Evolutionary conservation across 1,284 basidiomycete species (phyloP).

Genomic region (Pseudozyma hubeiensis): DNA sequence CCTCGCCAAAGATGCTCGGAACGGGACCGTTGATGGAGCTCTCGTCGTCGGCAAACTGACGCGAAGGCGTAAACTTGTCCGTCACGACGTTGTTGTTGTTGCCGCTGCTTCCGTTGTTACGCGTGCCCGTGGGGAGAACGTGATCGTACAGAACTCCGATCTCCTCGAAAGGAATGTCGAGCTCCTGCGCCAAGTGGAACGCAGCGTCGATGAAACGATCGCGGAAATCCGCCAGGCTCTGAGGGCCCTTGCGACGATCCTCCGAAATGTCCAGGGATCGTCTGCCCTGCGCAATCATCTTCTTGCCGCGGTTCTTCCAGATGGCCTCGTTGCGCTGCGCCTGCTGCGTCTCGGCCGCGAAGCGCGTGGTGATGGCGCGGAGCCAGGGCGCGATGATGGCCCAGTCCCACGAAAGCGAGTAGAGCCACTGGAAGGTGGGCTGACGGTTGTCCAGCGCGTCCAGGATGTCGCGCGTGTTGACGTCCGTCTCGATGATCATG

Average conservation of each 20-base stretch:
- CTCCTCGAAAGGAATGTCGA: conserved; percentile 71
- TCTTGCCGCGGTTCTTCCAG: conserved; percentile 48
- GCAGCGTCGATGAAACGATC: conserved; percentile 71
- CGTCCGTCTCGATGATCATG: conserved; percentile 72
- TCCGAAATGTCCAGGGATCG: conserved; percentile 46
- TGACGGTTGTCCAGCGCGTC: conserved; percentile 71
- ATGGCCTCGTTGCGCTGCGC: conserved; percentile 52
- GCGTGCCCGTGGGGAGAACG: conserved; percentile 71
- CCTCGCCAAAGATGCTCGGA: conserved; percentile 59
- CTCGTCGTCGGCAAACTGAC: conserved; percentile 57
- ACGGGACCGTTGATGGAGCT: conserved; percentile 57
- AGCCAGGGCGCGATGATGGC: conserved; percentile 71
- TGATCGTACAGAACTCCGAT: conserved; percentile 76
- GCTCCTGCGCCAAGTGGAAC: conserved; percentile 70
- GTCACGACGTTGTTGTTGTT: conserved; percentile 12
- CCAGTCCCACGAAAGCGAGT: conserved; percentile 73
- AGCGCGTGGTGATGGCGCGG: conserved; percentile 68
- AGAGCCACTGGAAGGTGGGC: conserved; percentile 73
- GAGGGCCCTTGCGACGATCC: conserved; percentile 43
- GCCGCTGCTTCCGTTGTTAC: conserved; percentile 14
- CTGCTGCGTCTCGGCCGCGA: conserved; percentile 40
- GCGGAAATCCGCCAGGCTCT: conserved; percentile 69
- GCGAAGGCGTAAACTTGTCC: conserved; percentile 44
- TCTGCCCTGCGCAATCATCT: conserved; percentile 57
- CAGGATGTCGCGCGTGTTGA: conserved; percentile 69